Conservation (phyloP, 139 green algal genomes). For the Astrephomene gubernaculifera region DNA sequence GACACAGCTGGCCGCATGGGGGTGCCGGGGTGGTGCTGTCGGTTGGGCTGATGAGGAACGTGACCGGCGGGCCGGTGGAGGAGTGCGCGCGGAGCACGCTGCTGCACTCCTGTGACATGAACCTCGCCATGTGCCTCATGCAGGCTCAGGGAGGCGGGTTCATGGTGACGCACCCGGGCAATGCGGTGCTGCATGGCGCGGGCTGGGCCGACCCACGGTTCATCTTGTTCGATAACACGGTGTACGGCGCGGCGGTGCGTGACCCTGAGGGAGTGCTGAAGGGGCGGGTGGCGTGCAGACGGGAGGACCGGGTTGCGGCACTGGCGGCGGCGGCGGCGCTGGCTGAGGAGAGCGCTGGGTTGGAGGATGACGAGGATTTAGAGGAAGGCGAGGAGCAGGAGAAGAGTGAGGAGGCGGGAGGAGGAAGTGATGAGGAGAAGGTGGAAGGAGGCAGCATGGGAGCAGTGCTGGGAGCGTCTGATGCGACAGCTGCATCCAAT, state of each 20-base stretch:
- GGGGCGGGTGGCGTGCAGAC: neutral
- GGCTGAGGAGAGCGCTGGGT: neutral
- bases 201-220: slow-evolving; percentile 37
- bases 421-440: too few relatives aligned
- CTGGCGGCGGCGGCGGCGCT: neutral
- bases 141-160: neutral
- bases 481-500: too few relatives aligned
- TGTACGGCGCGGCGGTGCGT: neutral
- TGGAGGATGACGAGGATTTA: neutral
- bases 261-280: slow-evolving; percentile 7
- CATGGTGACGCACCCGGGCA: slow-evolving; percentile 36
- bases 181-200: slow-evolving; percentile 9
- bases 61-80: slow-evolving; percentile 4
- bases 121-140: slow-evolving; percentile 41
- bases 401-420: neutral
- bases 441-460: too few relatives aligned
- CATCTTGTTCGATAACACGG: slow-evolving; percentile 39
- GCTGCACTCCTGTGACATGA: slow-evolving; percentile 35
- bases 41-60: neutral
- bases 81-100: neutral
- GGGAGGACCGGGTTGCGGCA: neutral
- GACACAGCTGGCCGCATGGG: slow-evolving; percentile 40
- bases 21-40: slow-evolving; percentile 32
- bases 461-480: too few relatives aligned
- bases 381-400: neutral